Evolutionary conservation across 495 filamentous ascomycete genomes (phyloP).

Genomic region (Penicillium bovifimosum): DNA sequence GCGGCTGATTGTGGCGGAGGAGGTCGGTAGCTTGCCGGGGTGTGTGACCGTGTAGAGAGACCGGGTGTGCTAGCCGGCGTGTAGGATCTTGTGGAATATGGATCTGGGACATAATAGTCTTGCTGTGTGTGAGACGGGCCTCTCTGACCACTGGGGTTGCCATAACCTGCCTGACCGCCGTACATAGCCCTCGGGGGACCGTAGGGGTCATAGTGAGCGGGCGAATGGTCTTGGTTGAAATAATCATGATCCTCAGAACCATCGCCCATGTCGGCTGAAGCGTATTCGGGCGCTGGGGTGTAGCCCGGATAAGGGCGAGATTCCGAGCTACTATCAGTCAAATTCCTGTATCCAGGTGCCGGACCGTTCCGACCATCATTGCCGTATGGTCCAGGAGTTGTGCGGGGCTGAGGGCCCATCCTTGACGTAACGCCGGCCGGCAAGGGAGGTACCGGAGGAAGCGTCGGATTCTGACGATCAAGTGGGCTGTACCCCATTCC

Average conservation of each 20-base stretch:
- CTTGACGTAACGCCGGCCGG: constrained; percentile 10
- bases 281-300: constrained; percentile 16
- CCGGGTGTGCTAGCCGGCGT: constrained; percentile 14
- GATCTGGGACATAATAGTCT: constrained; percentile 9
- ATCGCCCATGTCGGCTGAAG: not conserved
- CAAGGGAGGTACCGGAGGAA: constrained; percentile 22
- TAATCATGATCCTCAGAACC: constrained; percentile 5
- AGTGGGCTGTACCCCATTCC: constrained; percentile 23
- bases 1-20: constrained; percentile 9
- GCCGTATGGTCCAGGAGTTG: constrained; percentile 6
- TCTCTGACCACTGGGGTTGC: not conserved
- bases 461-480: constrained; percentile 11
- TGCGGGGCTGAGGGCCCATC: constrained; percentile 8
- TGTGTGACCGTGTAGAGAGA: constrained; percentile 15
- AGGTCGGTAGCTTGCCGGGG: constrained; percentile 18
- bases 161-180: not conserved
- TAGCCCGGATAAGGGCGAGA: constrained; percentile 9
- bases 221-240: not conserved
- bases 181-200: not conserved
- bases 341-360: constrained; percentile 10
- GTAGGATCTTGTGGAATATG: constrained; percentile 12
- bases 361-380: constrained; percentile 6
- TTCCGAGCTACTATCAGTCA: constrained; percentile 8
- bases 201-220: constrained; percentile 6
- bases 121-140: constrained; percentile 1